phyloP scores from a whole-genome alignment of 805 yeast species.

The Saccharomycopsis fibuligera region DNA sequence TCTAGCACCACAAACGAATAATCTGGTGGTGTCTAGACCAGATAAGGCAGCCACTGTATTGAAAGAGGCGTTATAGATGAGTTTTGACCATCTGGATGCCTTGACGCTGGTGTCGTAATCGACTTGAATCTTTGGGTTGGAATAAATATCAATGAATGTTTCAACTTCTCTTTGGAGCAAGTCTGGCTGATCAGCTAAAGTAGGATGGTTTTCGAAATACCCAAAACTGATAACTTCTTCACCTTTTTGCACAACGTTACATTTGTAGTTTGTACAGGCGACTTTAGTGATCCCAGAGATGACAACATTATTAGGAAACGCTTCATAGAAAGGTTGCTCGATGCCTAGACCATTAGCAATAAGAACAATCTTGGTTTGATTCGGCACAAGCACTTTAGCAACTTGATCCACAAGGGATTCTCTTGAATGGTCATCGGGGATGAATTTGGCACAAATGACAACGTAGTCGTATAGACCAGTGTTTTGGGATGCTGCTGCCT shows the following conservation, averaged over 20 bases:
- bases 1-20: constrained; percentile 38
- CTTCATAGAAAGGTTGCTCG: constrained; percentile 45
- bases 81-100: constrained; percentile 55
- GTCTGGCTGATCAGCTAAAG: constrained; percentile 28
- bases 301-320: constrained; percentile 40
- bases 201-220: constrained; percentile 40
- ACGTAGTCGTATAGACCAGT: constrained; percentile 54
- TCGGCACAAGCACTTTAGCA: constrained; percentile 39
- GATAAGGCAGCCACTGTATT: constrained; percentile 59
- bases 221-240: constrained; percentile 45
- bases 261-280: constrained; percentile 48
- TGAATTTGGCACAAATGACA: constrained; percentile 57
- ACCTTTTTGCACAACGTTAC: constrained; percentile 42
- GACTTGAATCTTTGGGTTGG: constrained; percentile 36
- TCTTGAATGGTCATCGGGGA: constrained; percentile 68
- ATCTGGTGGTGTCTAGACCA: constrained; percentile 52
- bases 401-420: constrained; percentile 45
- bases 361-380: constrained; percentile 42
- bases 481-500: constrained; percentile 31
- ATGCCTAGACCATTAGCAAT: constrained; percentile 64
- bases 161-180: constrained; percentile 30
- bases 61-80: constrained; percentile 62
- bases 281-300: constrained; percentile 60
- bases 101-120: constrained; percentile 39
- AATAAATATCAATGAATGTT: constrained; percentile 37